phyloP scores from a whole-genome alignment of 441 rosid species.

The Euphorbia schlechtendalii region DNA sequence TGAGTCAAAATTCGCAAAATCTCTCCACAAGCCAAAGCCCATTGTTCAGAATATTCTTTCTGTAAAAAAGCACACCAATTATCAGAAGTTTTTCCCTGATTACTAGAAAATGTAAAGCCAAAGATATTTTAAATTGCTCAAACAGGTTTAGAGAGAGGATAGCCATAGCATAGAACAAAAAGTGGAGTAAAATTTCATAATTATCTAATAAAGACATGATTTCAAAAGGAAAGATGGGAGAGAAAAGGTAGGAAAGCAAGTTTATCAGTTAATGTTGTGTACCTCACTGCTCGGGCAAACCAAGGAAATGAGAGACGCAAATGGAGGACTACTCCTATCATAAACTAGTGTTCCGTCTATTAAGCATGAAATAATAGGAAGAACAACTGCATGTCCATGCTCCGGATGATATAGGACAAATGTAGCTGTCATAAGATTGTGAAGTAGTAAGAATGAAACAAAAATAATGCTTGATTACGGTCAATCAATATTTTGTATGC shows the following conservation, averaged over 20 bases:
- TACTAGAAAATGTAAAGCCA: slow-evolving; percentile 9
- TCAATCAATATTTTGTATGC: background rate
- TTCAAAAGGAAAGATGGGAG: background rate
- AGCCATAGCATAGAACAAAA: background rate
- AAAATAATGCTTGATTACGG: slow-evolving; percentile 9
- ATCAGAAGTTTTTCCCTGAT: background rate
- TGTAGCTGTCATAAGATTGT: slow-evolving; percentile 40
- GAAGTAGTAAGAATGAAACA: slow-evolving; percentile 13
- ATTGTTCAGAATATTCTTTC: slow-evolving; percentile 97
- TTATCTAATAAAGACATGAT: background rate
- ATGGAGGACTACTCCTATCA: slow-evolving; percentile 70
- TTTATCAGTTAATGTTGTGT: slow-evolving; percentile 16
- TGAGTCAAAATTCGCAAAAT: slow-evolving; percentile 92
- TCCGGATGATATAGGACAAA: slow-evolving; percentile 99
- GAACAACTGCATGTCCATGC: slow-evolving; percentile 96
- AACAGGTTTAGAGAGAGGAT: background rate
- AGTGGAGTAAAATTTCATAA: slow-evolving; percentile 6
- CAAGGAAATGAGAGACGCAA: slow-evolving; percentile 91
- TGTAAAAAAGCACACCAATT: slow-evolving; percentile 26
- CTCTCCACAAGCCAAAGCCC: slow-evolving; percentile 99
- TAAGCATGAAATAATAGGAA: slow-evolving; percentile 90
- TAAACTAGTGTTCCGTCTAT: slow-evolving; percentile 87
- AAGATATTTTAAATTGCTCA: background rate
- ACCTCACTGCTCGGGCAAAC: slow-evolving; percentile 88
- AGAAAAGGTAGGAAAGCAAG: slow-evolving; percentile 12